Conservation (phyloP, 345 rosid genomes). For the Salix suchowensis region DNA sequence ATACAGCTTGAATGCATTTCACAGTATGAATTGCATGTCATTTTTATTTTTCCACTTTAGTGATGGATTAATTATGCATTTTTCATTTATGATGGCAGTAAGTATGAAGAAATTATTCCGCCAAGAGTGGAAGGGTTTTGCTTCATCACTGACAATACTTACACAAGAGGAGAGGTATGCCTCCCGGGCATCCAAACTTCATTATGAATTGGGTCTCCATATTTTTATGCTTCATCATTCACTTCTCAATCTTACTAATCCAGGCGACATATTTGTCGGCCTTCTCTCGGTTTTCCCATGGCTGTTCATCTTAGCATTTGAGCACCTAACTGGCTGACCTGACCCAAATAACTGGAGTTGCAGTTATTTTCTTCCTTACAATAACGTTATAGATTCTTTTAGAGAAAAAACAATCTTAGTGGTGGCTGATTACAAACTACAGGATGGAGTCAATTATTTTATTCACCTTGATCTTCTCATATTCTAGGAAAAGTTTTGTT, state of each 20-base stretch:
- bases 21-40: background rate
- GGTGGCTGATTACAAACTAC: background rate
- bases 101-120: slow-evolving; percentile 83
- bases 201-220: background rate
- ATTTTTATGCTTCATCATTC: background rate
- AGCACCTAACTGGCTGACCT: background rate
- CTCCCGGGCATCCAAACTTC: background rate
- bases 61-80: slow-evolving; percentile 19
- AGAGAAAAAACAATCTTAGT: background rate
- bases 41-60: background rate
- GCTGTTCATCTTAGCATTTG: too few species aligned
- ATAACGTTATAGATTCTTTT: background rate
- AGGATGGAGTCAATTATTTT: background rate
- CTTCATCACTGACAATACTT: slow-evolving; percentile 88
- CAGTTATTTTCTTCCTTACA: background rate
- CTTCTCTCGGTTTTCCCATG: background rate
- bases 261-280: background rate
- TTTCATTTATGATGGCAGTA: slow-evolving; percentile 42
- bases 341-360: background rate
- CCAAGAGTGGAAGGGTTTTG: slow-evolving; percentile 92
- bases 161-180: slow-evolving; percentile 68
- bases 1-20: background rate
- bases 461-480: too few species aligned
- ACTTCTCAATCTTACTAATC: background rate
- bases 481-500: background rate